These are phyloP conservation scores for Kodamaea ohmeri DNA, from an alignment of 1,139 yeast genomes.

Conservation along the genomic window DNA sequence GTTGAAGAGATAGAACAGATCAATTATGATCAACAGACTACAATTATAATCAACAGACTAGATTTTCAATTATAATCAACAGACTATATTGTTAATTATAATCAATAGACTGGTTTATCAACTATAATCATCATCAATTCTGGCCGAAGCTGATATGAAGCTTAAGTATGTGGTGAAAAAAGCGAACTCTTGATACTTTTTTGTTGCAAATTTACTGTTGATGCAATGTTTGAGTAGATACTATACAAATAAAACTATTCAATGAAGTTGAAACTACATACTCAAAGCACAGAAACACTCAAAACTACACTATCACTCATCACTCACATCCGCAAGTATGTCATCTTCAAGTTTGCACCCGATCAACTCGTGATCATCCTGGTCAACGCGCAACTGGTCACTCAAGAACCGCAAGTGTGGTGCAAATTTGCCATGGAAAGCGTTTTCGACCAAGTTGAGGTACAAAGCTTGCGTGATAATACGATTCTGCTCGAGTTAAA, in stretches of 20 bases:
- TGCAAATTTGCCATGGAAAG: constrained; percentile 45
- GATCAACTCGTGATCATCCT: constrained; percentile 48
- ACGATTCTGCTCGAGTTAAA: constrained; percentile 55
- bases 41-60: no score
- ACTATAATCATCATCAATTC: no score
- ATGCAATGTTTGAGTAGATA: no score
- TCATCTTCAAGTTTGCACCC: constrained; percentile 42
- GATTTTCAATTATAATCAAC: no score
- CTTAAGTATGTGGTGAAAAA: no score
- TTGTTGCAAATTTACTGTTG: no score
- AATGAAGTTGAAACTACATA: constrained; percentile 37
- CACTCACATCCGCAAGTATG: constrained; percentile 29
- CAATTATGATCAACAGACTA: no score
- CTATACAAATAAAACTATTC: no score
- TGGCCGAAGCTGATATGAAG: no score
- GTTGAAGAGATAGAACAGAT: background rate
- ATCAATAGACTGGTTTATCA: no score
- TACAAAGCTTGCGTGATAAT: constrained; percentile 45
- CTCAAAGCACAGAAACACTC: constrained; percentile 30
- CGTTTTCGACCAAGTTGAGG: constrained; percentile 49
- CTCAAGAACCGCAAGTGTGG: constrained; percentile 62
- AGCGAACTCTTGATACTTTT: no score
- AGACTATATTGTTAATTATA: no score
- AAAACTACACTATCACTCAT: constrained; percentile 32
- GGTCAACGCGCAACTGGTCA: constrained; percentile 35